Evolutionary conservation across 139 green algal genomes (phyloP).

Genomic region (Micractinium sp.): DNA sequence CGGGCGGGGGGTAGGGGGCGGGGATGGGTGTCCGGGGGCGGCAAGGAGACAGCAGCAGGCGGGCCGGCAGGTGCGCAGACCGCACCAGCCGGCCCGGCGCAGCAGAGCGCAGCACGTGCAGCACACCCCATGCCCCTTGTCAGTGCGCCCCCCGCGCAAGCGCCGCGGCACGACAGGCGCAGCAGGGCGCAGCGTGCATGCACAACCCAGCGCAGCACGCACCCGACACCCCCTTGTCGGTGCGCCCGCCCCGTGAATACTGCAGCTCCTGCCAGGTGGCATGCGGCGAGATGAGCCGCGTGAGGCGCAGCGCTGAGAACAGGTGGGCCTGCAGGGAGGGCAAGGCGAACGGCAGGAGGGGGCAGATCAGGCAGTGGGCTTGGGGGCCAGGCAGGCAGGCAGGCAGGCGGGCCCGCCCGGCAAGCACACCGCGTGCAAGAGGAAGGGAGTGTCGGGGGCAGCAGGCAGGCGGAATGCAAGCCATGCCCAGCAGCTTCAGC

Average conservation of each 20-base stretch:
- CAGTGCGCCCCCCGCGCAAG: neutral
- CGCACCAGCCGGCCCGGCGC: neutral
- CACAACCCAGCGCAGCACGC: neutral
- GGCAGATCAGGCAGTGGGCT: neutral
- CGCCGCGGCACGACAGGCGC: no score
- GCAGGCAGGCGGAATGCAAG: no score
- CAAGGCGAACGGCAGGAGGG: no score
- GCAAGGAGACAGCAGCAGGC: neutral
- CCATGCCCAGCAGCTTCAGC: no score
- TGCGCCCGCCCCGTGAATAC: constrained; percentile 86
- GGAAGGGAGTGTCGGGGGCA: no score
- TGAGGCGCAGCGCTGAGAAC: constrained; percentile 71
- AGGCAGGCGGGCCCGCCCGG: no score
- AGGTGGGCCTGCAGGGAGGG: constrained; percentile 57
- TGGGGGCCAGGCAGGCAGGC: no score
- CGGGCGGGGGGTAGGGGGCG: no score
- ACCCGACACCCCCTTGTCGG: constrained; percentile 86
- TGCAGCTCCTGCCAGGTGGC: constrained; percentile 53
- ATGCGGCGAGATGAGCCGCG: constrained; percentile 66
- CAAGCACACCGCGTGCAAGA: no score
- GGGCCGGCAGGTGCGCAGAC: no score
- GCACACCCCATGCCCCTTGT: neutral
- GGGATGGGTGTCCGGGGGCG: no score
- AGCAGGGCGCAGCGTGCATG: neutral
- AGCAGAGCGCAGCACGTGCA: neutral